Evolutionary conservation across 208 protist species (phyloP), one percentile per base, ranked within the genome.

Genomic region (Crithidia fasciculata): DNA sequence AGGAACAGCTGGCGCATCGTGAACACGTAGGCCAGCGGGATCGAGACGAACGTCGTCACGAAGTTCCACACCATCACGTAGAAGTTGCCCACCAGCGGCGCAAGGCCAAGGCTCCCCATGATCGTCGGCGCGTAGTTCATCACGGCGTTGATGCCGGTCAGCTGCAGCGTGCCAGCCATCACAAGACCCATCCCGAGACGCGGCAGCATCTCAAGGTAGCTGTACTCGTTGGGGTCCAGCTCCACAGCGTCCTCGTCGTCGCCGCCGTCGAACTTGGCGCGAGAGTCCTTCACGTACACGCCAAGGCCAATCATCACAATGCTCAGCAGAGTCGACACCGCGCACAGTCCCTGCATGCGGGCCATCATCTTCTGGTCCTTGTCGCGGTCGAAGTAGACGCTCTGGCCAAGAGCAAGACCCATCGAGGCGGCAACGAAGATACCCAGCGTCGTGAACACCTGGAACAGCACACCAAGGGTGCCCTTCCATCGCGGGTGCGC

Each of bases 101-200:
- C 80, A 39, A 94, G 72, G 41, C 88, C 85, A 47, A 93, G 76
- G 55, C 74, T 84, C 44, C 74, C 72, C 81, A 88, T 93, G 69
- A 96, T 94, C 41, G 76, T 87, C 41, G 89, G 89, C 39, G 92
- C 88, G 80, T 95, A 96, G 81, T 93, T 94, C 88, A 93, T 94
- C 41, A 95, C 80, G 53, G 89, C 89, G 72, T 95, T 95, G 72
- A 95, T 93, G 49, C 92, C 92, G 43, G 92, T 96, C 77, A 96
- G 73, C 76, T 94, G 91, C 60, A 86, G 74, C 61, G 91, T 89
- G 28, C 85, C 79, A 40, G 84, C 81, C 68, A 91, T 80, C 49
- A 88, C 76, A 19, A 47, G 19, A 45, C 75, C 86, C 64, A 96
- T 85, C n/a, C 77, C 2, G 36, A 94, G 72, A 15, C 66, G 84